Evolutionary conservation across 176 grass and related monocot species (phyloP), one percentile per base, ranked within the genome.

Genomic region (Aechmea fasciata): DNA sequence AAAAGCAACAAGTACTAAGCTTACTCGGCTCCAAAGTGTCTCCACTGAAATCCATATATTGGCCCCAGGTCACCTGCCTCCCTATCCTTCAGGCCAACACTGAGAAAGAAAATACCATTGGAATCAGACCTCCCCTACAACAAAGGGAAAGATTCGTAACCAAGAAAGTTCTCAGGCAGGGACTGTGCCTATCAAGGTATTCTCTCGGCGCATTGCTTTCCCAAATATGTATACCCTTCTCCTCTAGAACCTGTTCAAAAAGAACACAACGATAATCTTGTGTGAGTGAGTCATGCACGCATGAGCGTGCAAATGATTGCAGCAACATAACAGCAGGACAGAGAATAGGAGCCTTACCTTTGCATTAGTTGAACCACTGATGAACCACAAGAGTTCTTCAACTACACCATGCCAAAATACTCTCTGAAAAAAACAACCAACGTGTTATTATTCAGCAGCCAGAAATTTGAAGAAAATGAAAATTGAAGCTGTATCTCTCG

Each of bases 351-450:
- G 87, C 91, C 91, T 96, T 90, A 89, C 91, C 91, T 96, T 90
- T 47, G 82, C 84, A 76, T 83, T 90, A 57, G 91, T 96, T 24
- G 82, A 96, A 33, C 91, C 91, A 83, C 84, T 90, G 67, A 96
- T 90, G 73, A 96, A 96, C 91, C 91, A 96, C 50, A 96, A 68
- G 22, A 96, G 87, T 84, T 90, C 91, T 85, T 96, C 91, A 12
- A 90, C 73, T 71, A 90, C 84, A 77, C 82, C 91, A 64, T 84
- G 76, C 91, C 91, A 90, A 82, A 96, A 96, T 51, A 90, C 87
- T 75, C 77, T 87, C 91, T 96, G 64, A 17, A 76, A 80, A n/a
- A 69, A 83, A 15, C 73, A 54, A 48, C 54, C 15, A 7, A 59
- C 54, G 20, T 59, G 54, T 9, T 17, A 18, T 17, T 59, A 17